Evolutionary conservation across 2,329 filamentous ascomycete genomes (phyloP).

Genomic region (Epichloe coenophiala): DNA sequence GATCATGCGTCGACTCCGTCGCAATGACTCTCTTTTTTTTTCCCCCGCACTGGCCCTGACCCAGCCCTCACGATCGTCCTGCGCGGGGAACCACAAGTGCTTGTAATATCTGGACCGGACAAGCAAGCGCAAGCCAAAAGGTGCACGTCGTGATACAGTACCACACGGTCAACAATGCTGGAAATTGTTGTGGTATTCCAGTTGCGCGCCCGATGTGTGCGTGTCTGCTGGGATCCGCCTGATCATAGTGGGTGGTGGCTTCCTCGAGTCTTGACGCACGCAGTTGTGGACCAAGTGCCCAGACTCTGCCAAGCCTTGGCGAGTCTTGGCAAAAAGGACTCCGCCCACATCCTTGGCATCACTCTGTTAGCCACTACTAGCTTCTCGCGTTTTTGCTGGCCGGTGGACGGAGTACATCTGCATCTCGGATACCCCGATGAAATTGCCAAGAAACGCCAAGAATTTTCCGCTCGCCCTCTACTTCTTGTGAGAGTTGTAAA

Average conservation of each 20-base stretch:
- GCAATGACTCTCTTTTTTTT: too few relatives aligned
- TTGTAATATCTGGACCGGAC: background rate
- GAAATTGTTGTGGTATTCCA: background rate
- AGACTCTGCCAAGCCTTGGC: slow-evolving; percentile 26
- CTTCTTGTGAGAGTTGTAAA: slow-evolving; percentile 22
- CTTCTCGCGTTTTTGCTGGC: background rate
- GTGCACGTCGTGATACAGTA: background rate
- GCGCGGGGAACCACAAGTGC: background rate
- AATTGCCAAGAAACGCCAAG: slow-evolving; percentile 22
- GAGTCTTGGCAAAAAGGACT: slow-evolving; percentile 19
- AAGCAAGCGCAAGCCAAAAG: background rate
- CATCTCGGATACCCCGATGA: slow-evolving; percentile 9
- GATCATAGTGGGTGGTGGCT: background rate
- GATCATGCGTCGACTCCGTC: too few relatives aligned
- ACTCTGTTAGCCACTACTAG: background rate
- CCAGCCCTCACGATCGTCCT: background rate
- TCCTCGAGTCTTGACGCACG: background rate
- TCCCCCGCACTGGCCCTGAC: too few relatives aligned
- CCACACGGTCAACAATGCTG: background rate
- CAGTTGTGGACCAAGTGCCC: slow-evolving; percentile 20
- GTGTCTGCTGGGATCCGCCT: slow-evolving; percentile 1
- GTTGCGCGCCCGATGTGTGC: background rate
- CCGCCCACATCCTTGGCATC: slow-evolving; percentile 14
- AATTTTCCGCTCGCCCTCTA: slow-evolving; percentile 24
- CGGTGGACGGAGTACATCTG: slow-evolving; percentile 1